Evolutionary conservation across 768 basidiomycete genomes (phyloP), one percentile per base, ranked within the genome.

Genomic region (Podaxis mareebaensis): DNA sequence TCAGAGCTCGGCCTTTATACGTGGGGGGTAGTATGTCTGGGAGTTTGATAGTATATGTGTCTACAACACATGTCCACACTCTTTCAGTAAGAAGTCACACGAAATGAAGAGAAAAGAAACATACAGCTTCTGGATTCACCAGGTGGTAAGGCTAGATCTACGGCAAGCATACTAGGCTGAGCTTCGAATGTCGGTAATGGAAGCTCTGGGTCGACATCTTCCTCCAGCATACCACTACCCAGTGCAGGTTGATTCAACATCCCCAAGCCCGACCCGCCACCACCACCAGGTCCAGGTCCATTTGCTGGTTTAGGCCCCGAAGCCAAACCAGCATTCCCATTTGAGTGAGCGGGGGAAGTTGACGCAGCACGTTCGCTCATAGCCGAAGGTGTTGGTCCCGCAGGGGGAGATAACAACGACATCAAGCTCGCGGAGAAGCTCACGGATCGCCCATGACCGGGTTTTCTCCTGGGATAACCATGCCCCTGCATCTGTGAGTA

Each of bases 11-110:
- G 2, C 97, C 96, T 52, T 85, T 84, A 77, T 92, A 97, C 0
- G 95, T 94, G 0, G 97, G 97, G 1, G 97, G 97, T 0, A 99
- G 78, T 61, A 85, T 85, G 11, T 85, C 79, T 0, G 97, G 96
- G 1, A 99, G 77, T 0, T 77, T 75, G 12, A 96, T 76, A 1
- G 84, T 84, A 73, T 97, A 99, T 0, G 88, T 88, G 73, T 92
- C 96, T 98, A 70, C 52, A 65, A 5, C 44, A n/a, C 52, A 42
- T 48, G 55, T 30, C 52, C 46, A 54, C 54, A 63, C 13, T 48
- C 33, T 56, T 46, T 52, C 30, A 59, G 17, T 63, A 36, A 20
- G 15, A 63, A 42, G 28, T 48, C 12, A 4, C n/a, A 33, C 58
- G 36, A 17, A 46, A 44, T 20, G 8, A 44, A 17, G 8, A 7